Base-by-base conservation (phyloP, 768 basidiomycete species). In the Termitomyces sp. region DNA sequence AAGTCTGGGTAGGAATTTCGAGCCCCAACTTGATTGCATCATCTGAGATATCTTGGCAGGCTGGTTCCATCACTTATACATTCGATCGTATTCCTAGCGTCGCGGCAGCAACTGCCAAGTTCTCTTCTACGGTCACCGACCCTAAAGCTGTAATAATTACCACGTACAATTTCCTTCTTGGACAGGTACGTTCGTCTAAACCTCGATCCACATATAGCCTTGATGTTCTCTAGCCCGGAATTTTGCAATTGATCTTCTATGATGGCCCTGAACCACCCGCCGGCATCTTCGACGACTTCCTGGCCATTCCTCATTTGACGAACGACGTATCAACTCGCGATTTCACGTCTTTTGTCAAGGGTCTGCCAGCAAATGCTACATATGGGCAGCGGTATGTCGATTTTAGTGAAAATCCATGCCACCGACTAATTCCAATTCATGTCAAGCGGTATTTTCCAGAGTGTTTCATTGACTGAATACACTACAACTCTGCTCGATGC, bases 1-100 rank as follows among this genome's bases (percentile, higher is more conserved):
- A 80, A 70, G 81, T 88, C 60, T 88, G 86, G 86, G 86, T 87
- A 72, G 14, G 79, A 12, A 11, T 14, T 36, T 34, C 11, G 25
- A 57, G 32, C 42, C 29, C 54, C 37, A 54, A n/a, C 60, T 20
- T n/a, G 2, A 51, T 36, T n/a, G 7, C 5, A 20, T 53, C 11
- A 14, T 6, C 36, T 46, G 11, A 60, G 5, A 12, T 34, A 5
- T 11, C 12, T 45, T 62, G 14, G 51, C 60, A 86, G 85, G 85
- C 84, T 5, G 86, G 86, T 0, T n/a, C 77, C 1, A 76, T 86
- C 12, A 68, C 67, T 3, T 71, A 72, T 57, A 68, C 70, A 14
- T 65, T 60, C 4, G 59, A 63, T 11, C 47, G 63, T 4, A 66
- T 75, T 31, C 63, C 66, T 36, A 65, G 64, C 1, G 69, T 78